Conservation (phyloP, 2,329 filamentous ascomycete genomes). For the Colletotrichum lentis region DNA sequence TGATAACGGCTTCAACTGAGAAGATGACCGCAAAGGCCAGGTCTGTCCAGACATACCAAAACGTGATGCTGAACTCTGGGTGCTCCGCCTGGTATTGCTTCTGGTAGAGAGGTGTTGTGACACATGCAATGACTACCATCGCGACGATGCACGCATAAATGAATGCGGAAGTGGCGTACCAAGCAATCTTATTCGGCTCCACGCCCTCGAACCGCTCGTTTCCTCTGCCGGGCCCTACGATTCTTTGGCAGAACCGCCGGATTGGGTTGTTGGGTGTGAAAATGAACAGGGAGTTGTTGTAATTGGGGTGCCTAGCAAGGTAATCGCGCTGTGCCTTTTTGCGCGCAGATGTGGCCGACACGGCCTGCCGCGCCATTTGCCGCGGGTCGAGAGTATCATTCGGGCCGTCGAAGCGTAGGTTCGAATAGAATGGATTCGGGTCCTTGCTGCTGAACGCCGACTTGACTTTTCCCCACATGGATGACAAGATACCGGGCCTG, state of each 20-base stretch:
- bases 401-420: constrained; percentile 70
- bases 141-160: constrained; percentile 93
- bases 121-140: constrained; percentile 96
- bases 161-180: constrained; percentile 93
- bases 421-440: constrained; percentile 95
- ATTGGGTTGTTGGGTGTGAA: constrained; percentile 82
- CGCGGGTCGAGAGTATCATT: constrained; percentile 85
- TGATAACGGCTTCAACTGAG: constrained; percentile 85
- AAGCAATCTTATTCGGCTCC: constrained; percentile 85
- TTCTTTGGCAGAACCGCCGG: constrained; percentile 82
- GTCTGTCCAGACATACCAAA: constrained; percentile 97
- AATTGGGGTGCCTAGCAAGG: constrained; percentile 82
- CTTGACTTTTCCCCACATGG: constrained; percentile 68
- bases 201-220: constrained; percentile 87
- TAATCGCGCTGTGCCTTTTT: constrained; percentile 93
- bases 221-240: constrained; percentile 91
- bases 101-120: constrained; percentile 94
- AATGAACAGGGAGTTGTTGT: constrained; percentile 91
- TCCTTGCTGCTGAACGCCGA: constrained; percentile 70
- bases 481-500: constrained; percentile 67
- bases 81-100: constrained; percentile 78
- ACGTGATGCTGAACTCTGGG: constrained; percentile 66
- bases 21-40: constrained; percentile 89
- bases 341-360: constrained; percentile 81
- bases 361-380: constrained; percentile 88